Evolutionary conservation across 2,329 filamentous ascomycete genomes (phyloP).

Genomic region (Pezicula carpinea): DNA sequence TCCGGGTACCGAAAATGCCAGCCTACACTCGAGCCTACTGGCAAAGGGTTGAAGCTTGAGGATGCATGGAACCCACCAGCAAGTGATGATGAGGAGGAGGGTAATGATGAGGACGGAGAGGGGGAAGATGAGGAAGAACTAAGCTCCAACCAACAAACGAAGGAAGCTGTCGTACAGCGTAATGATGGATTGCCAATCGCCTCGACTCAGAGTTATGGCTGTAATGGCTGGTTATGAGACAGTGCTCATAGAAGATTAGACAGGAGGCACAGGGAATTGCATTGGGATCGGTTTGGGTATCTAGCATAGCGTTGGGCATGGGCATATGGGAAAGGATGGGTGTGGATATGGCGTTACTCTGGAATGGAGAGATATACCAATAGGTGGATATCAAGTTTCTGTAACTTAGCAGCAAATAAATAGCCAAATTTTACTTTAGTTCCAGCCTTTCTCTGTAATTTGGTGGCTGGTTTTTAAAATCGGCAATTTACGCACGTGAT

Average conservation of each 20-base stretch:
- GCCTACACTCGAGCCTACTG: conserved; percentile 46
- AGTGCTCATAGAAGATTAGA: not conserved
- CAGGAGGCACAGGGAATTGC: not conserved
- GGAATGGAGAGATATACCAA: too few relatives aligned
- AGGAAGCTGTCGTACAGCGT: conserved; percentile 1
- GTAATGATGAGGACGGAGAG: conserved; percentile 43
- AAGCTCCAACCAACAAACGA: conserved; percentile 7
- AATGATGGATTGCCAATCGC: conserved; percentile 1
- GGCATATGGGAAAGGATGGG: not conserved
- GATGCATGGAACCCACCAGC: conserved; percentile 71
- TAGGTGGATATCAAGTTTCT: too few relatives aligned
- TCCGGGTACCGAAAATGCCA: conserved; percentile 40
- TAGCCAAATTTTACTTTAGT: too few relatives aligned
- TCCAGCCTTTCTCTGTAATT: too few relatives aligned
- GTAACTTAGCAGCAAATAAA: too few relatives aligned
- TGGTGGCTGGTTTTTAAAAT: too few relatives aligned
- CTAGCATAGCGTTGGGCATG: conserved; percentile 11
- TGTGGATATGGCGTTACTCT: not conserved
- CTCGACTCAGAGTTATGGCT: conserved; percentile 3
- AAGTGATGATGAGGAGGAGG: conserved; percentile 53
- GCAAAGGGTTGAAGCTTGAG: conserved; percentile 76
- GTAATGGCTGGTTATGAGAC: conserved; percentile 12
- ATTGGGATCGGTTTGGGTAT: not conserved
- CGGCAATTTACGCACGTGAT: too few relatives aligned
- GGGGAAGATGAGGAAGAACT: conserved; percentile 24